Base-by-base conservation (phyloP, 2,329 filamentous ascomycete genomes). In the Shiraia sp. region DNA sequence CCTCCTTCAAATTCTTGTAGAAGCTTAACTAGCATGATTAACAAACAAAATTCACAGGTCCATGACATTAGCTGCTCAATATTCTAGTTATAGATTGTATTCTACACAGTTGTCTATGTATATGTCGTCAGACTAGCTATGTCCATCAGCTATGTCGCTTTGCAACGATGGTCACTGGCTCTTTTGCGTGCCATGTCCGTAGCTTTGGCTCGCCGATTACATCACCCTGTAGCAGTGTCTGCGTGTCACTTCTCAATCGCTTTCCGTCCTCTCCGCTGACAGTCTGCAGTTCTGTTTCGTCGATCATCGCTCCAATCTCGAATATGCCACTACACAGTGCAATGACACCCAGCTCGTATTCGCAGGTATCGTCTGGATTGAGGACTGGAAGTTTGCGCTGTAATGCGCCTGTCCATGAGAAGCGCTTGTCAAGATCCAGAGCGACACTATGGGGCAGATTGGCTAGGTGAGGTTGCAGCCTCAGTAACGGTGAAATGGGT, bases 331-430 rank as follows among this genome's bases (percentile, higher is more conserved):
- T 79, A 53, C 87, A 90, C 24, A 96, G 79, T 23, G 86, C 80
- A 29, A 88, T 88, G 30, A 91, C 77, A 4, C 87, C 87, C 3
- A 95, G 70, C 1, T 78, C 75, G 15, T 88, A 75, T 46, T 85
- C 79, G 0, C 77, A 75, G n/a, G 71, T 79, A 31, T 79, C 74
- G 4, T 81, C 79, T 0, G 83, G 80, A 5, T 71, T 68, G 1
- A 96, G 64, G 6, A 80, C 62, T 0, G 86, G 83, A 0, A 96
- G 72, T 2, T 81, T 77, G 59, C 85, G 85, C 70, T 96, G 91
- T 42, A 96, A 70, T 22, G 87, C 84, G 1, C 91, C 91, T 51
- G 90, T 92, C 85, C 89, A 93, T 1, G 85, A 85, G 39, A 96
- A 79, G 50, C 90, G 88, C 60, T 88, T 85, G 29, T 87, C 87